These are phyloP conservation scores for Ganoderma boninense DNA, from an alignment of 1,284 basidiomycete genomes.

Conservation along the genomic window DNA sequence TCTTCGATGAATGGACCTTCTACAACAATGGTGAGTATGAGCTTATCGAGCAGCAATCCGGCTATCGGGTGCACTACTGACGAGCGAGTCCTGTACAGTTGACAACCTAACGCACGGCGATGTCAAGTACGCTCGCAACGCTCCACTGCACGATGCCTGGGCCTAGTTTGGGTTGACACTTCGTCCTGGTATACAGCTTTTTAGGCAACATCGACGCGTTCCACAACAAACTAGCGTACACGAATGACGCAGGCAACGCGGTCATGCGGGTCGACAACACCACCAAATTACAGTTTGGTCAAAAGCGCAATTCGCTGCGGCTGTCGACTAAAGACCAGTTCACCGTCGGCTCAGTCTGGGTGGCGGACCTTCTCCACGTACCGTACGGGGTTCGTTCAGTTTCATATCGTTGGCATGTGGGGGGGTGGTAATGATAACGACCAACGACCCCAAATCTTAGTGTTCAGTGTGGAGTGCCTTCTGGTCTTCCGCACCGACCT, in stretches of 20 bases:
- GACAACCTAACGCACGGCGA: conserved; percentile 81
- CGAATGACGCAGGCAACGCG: conserved; percentile 67
- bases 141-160: conserved; percentile 6
- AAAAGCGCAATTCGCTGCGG: conserved; percentile 77
- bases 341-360: conserved; percentile 71
- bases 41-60: not conserved
- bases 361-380: conserved; percentile 72
- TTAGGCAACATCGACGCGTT: conserved; percentile 59
- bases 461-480: conserved; percentile 81
- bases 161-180: conserved; percentile 7
- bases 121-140: conserved; percentile 50
- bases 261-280: conserved; percentile 81
- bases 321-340: conserved; percentile 67
- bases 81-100: conserved; percentile 45
- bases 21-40: conserved; percentile 44
- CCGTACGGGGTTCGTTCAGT: conserved; percentile 61
- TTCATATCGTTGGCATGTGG: not conserved
- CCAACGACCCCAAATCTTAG: conserved; percentile 41
- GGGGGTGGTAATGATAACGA: not conserved
- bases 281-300: conserved; percentile 59
- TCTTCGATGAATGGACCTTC: conserved; percentile 52
- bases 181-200: conserved; percentile 50
- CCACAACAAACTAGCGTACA: conserved; percentile 64
- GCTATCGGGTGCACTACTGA: not conserved
- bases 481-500: conserved; percentile 67